A percentile compares a stretch with the other conserved stretches of the same genome.
phyloP scores from a whole-genome alignment of 2,329 filamentous ascomycete genomes.

The Ustulina deusta region DNA sequence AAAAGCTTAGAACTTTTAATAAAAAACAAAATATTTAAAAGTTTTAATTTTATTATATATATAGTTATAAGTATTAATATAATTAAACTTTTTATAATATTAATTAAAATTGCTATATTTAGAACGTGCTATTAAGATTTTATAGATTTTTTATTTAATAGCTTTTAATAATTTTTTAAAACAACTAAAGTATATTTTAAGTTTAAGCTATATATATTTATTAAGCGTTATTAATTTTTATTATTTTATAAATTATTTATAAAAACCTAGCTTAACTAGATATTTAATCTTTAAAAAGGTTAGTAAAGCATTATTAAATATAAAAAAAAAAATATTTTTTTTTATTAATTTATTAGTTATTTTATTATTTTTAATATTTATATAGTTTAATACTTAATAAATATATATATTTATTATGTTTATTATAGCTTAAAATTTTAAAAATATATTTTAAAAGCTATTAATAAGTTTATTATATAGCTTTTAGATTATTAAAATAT shows the following conservation, averaged over 20 bases:
- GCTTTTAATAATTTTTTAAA: not conserved
- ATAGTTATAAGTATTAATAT: not conserved
- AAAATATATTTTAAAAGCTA: conserved; percentile 2
- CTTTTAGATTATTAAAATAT: not conserved
- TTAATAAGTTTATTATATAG: not conserved
- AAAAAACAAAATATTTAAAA: conserved; percentile 5
- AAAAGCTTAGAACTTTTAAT: not conserved
- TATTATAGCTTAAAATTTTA: not conserved
- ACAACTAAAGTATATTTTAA: not conserved
- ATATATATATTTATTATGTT: not conserved
- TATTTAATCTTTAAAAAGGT: not conserved
- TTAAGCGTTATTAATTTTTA: not conserved
- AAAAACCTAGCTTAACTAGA: not conserved
- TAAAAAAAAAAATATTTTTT: not conserved
- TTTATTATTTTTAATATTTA: not conserved
- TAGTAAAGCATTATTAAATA: not conserved
- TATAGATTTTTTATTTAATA: not conserved
- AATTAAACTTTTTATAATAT: not conserved
- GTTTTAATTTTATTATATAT: conserved; percentile 1
- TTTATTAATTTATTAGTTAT: not conserved
- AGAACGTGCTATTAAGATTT: too few relatives aligned
- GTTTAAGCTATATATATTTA: not conserved
- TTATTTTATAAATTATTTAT: not conserved
- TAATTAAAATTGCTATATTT: conserved; percentile 3
- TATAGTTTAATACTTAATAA: not conserved